Conservation (phyloP, 2,329 filamentous ascomycete genomes). For the Alternaria triticimaculans region DNA sequence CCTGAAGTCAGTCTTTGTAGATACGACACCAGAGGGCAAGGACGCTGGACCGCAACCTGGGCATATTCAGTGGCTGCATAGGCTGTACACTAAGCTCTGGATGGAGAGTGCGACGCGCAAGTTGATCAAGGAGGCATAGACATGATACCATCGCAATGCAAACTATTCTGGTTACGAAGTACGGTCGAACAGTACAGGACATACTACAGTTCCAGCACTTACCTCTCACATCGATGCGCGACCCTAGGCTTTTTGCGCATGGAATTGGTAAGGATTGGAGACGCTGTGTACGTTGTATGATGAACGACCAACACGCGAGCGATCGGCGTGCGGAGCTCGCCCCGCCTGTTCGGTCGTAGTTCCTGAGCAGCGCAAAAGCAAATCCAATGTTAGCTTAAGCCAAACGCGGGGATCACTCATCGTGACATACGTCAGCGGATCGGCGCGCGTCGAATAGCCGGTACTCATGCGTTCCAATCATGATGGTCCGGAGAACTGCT, state of each 20-base stretch:
- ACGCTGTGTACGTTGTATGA: rapidly evolving
- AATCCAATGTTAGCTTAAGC: background rate
- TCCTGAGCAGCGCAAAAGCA: background rate
- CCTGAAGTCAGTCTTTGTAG: constrained; percentile 49
- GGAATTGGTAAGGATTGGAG: rapidly evolving
- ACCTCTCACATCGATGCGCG: background rate
- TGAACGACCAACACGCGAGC: rapidly evolving
- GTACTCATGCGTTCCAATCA: background rate
- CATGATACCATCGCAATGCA: background rate
- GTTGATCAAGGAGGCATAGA: constrained; percentile 32
- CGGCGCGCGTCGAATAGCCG: background rate
- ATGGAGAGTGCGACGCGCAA: constrained; percentile 51
- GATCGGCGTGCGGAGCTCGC: background rate
- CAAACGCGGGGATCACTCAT: background rate
- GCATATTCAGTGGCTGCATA: constrained; percentile 42
- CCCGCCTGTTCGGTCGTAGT: background rate
- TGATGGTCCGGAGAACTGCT: background rate
- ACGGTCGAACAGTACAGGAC: background rate
- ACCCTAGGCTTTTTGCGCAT: rapidly evolving
- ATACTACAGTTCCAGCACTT: background rate
- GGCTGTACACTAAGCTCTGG: constrained; percentile 50
- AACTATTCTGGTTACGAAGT: background rate
- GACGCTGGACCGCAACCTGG: constrained; percentile 33
- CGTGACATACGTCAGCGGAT: background rate
- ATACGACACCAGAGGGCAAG: constrained; percentile 47